These are phyloP conservation scores for Aspergillus novoparasiticus DNA, from an alignment of 2,329 filamentous ascomycete species.

Conservation along the genomic window DNA sequence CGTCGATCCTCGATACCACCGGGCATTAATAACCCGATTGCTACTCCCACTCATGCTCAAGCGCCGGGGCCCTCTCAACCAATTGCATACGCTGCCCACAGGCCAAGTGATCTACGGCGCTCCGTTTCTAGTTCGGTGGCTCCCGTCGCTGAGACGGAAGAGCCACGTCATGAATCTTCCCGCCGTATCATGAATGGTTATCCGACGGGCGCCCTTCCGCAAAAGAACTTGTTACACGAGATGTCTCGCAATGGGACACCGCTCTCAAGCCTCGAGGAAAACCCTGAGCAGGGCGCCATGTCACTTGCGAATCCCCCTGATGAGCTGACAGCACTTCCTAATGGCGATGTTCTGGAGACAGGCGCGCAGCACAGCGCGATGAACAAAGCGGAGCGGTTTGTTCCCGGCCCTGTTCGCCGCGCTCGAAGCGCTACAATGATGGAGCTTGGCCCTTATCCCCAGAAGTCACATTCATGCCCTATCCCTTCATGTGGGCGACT, in stretches of 20 bases:
- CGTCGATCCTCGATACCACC: conserved; percentile 91
- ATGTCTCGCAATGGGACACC: conserved; percentile 92
- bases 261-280: conserved; percentile 79
- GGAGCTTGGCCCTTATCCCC: conserved; percentile 93
- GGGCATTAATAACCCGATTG: conserved; percentile 71
- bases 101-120: conserved; percentile 85
- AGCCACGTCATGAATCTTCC: conserved; percentile 76
- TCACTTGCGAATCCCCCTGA: conserved; percentile 65
- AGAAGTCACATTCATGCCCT: conserved; percentile 98
- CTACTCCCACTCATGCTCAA: conserved; percentile 55
- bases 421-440: conserved; percentile 94
- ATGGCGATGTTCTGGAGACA: conserved; percentile 62
- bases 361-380: conserved; percentile 59
- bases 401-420: conserved; percentile 76
- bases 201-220: conserved; percentile 70
- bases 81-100: conserved; percentile 64
- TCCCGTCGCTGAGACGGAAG: conserved; percentile 77
- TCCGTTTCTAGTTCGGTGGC: conserved; percentile 88
- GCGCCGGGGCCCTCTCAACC: conserved; percentile 39
- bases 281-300: conserved; percentile 72
- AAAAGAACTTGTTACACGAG: conserved; percentile 74
- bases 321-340: conserved; percentile 66
- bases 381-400: conserved; percentile 56
- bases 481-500: conserved; percentile 95
- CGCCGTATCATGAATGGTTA: conserved; percentile 74